These are phyloP conservation scores for Pseudogymnoascus sp. DNA, from an alignment of 2,329 filamentous ascomycete species.

Conservation along the genomic window DNA sequence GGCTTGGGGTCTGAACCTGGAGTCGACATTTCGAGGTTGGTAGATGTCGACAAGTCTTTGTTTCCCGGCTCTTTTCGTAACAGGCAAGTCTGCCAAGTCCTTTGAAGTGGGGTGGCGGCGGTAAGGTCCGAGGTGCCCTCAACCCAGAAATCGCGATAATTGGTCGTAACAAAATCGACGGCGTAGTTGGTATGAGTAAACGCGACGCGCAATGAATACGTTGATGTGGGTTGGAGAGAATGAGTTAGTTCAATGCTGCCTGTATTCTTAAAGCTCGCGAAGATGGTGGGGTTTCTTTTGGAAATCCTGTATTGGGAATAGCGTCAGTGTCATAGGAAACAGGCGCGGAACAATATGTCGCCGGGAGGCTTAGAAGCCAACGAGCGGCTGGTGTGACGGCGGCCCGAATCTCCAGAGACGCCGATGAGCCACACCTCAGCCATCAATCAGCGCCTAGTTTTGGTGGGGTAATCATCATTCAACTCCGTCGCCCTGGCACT, in stretches of 20 bases:
- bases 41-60: neutral
- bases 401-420: conserved; percentile 6
- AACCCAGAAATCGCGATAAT: neutral
- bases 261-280: conserved; percentile 5
- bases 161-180: neutral
- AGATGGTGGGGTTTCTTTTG: conserved; percentile 7
- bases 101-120: conserved; percentile 5
- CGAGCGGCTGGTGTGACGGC: neutral
- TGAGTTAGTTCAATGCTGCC: neutral
- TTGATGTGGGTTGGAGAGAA: neutral
- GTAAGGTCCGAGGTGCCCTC: conserved; percentile 2
- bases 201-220: neutral
- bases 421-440: conserved; percentile 6
- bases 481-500: neutral
- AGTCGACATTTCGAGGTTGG: conserved; percentile 1
- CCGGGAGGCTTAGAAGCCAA: conserved; percentile 1
- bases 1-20: neutral
- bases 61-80: neutral
- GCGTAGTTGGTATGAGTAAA: neutral
- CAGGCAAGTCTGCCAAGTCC: conserved; percentile 1
- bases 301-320: neutral
- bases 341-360: neutral
- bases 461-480: conserved; percentile 7
- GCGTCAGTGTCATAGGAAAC: neutral
- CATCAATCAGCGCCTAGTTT: conserved; percentile 4